Evolutionary conservation across 805 yeast genomes (phyloP).

Genomic region (Kodamaea jinghongensis): DNA sequence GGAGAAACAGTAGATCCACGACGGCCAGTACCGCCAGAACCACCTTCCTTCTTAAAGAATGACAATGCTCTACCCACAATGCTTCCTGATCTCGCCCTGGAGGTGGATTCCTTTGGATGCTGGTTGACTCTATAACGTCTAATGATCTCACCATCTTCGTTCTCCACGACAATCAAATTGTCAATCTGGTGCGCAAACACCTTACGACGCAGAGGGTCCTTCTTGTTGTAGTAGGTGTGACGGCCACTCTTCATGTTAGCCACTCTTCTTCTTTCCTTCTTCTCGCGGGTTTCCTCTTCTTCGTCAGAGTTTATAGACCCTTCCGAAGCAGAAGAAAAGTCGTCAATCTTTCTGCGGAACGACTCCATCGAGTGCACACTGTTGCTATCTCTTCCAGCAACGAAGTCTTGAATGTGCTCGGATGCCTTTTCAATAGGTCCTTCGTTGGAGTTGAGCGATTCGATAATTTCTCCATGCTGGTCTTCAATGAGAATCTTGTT

Average conservation of each 20-base stretch:
- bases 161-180: constrained; percentile 77
- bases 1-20: constrained; percentile 1
- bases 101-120: constrained; percentile 35
- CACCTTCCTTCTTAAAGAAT: constrained; percentile 15
- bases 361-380: constrained; percentile 43
- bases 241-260: constrained; percentile 14
- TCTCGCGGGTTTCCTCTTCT: constrained; percentile 10
- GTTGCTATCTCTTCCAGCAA: not conserved
- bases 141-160: constrained; percentile 87
- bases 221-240: constrained; percentile 28
- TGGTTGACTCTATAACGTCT: constrained; percentile 74
- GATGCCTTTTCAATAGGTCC: constrained; percentile 16
- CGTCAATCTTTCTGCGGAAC: constrained; percentile 34
- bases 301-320: constrained; percentile 15
- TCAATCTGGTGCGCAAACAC: constrained; percentile 78
- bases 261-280: constrained; percentile 7
- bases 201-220: constrained; percentile 32
- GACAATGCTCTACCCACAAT: constrained; percentile 48
- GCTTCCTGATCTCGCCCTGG: constrained; percentile 33
- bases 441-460: constrained; percentile 39
- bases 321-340: constrained; percentile 29
- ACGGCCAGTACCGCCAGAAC: not conserved
- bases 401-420: constrained; percentile 5
- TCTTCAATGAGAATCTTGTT: constrained; percentile 72
- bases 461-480: constrained; percentile 76